phyloP scores from a whole-genome alignment of 805 yeast species.

The Dipodascopsis tothii region DNA sequence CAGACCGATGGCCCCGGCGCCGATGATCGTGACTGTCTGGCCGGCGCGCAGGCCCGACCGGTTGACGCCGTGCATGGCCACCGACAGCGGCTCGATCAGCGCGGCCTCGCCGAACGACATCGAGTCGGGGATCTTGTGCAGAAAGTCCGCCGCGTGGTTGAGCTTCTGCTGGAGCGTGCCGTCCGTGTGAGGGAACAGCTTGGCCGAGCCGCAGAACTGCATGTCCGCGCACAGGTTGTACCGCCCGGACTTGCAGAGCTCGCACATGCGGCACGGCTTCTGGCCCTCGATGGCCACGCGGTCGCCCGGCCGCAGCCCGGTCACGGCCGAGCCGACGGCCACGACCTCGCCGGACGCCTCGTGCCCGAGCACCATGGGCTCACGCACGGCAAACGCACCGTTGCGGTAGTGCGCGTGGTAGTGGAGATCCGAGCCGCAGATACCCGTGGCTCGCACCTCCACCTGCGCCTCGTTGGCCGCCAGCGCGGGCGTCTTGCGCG shows the following conservation, averaged over 20 bases:
- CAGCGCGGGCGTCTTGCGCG: no score
- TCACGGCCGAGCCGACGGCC: conserved; percentile 43
- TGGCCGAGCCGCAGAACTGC: conserved; percentile 47
- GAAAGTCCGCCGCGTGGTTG: conserved; percentile 38
- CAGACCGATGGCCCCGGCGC: conserved; percentile 52
- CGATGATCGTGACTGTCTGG: conserved; percentile 43
- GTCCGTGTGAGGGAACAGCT: conserved; percentile 47
- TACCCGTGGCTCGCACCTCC: conserved; percentile 17
- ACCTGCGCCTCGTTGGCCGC: conserved; percentile 22
- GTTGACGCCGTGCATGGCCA: conserved; percentile 53
- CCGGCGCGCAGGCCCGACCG: conserved; percentile 37
- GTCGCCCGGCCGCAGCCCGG: conserved; percentile 43
- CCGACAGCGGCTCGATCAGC: conserved; percentile 50
- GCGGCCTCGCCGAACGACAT: conserved; percentile 44
- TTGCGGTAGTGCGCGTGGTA: conserved; percentile 22
- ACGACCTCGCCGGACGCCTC: conserved; percentile 44
- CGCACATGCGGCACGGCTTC: conserved; percentile 47
- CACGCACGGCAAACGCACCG: conserved; percentile 40
- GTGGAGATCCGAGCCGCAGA: conserved; percentile 25
- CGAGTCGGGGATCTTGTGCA: conserved; percentile 37
- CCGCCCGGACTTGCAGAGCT: conserved; percentile 43
- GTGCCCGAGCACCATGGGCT: conserved; percentile 64
- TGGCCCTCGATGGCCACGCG: conserved; percentile 59
- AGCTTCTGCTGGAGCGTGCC: conserved; percentile 51
- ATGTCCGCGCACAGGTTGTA: conserved; percentile 47